Evolutionary conservation across 78 protist genomes (phyloP), one percentile per base, ranked within the genome.

Genomic region (Emiliania huxleyi): DNA sequence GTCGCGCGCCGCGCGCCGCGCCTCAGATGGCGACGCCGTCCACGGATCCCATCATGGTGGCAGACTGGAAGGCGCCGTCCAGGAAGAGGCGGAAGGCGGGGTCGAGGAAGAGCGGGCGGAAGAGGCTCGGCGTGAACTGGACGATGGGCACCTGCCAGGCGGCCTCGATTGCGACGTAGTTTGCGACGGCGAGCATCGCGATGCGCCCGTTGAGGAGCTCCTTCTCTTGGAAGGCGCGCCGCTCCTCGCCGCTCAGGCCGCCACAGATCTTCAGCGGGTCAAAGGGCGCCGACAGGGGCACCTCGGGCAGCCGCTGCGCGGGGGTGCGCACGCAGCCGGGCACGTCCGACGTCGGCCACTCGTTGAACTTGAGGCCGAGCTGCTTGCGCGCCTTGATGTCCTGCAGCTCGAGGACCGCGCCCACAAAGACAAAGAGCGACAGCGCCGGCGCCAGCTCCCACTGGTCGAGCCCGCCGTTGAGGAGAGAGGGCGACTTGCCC

Each of bases 401-500:
- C 29, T 55, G 1, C 29, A 55, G 15, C 29, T 55, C 69, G 69
- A 55, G 29, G 29, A 21, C 69, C 29, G 69, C 18, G 69, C 15
- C 25, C 69, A 55, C 4, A 4, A 55, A 21, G 29, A 21, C 69
- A 5, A 22, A 12, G 4, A 21, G 29, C 29, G 25, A 1, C 29
- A 55, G 15, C 69, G 69, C 21, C 29, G 15, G 25, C 69, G 69
- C 29, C 69, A 55, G 29, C 33, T 6, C 29, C 29, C 18, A 6
- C 56, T 25, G 71, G 91, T 40, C 81, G 12, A 88, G 79, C 8
- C 91, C 91, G 46, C 91, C 91, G 91, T 88, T 88, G 79, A 88
- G 81, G 55, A 88, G 44, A 55, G 91, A 88, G n/a, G 91, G 91
- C 19, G 79, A 73, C 46, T 40, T 15, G 77, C 69, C 91, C 21